Evolutionary conservation across 495 filamentous ascomycete genomes (phyloP), one percentile per base, ranked within the genome.

Genomic region (Aspergillus funiculosus): DNA sequence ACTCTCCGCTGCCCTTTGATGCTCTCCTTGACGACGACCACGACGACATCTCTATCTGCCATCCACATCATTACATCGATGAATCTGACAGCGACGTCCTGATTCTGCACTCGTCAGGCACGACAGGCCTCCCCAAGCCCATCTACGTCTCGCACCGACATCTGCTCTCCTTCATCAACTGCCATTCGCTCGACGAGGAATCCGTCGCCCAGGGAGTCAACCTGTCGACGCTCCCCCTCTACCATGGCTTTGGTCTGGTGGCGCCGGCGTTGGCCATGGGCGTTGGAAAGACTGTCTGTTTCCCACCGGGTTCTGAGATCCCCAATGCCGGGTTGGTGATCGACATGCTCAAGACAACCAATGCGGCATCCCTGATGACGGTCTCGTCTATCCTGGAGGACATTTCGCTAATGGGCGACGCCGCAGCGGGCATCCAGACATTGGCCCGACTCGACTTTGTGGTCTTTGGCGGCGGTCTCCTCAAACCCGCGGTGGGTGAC

Each of bases 351-450:
- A 26, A 50, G 11, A 39, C 18, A 3, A 46, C 49, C 14, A 48
- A 50, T 6, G 58, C 63, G 3, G 36, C 47, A 13, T 67, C 67
- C 3, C 44, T 74, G 14, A 71, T 74, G 65, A 65, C 68, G 0
- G 72, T 74, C 6, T 71, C 72, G 1, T 66, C 56, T 0, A 69
- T 74, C n/a, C 48, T 75, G 0, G 71, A 74, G 22, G 72, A 74
- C 4, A 59, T 74, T 5, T 21, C 59, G 5, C 50, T 46, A 2
- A 39, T 67, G 4, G 48, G 56, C 4, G 27, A 43, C 11, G 41
- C 54, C 13, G 37, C 42, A n/a, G 43, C 44, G 15, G 62, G 58
- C n/a, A 43, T 58, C n/a, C 13, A 43, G 2, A 48, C 39, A 6
- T 57, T 74, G 8, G 26, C 34, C 3, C 2, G 13, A 1, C 56